phyloP scores from a whole-genome alignment of 306 rosid species.

The Malus sylvestris region DNA sequence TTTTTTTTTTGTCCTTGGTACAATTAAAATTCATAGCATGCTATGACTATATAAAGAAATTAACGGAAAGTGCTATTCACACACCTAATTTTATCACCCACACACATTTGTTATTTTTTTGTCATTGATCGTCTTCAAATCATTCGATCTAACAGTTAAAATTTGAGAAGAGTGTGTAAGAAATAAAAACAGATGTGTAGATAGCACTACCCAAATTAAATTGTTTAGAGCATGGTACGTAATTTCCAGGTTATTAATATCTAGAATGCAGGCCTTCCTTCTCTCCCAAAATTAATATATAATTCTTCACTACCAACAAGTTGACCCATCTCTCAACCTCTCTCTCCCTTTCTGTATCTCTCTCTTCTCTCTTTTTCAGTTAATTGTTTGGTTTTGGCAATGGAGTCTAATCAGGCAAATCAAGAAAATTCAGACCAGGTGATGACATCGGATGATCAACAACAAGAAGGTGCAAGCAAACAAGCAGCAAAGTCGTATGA shows the following conservation, averaged over 20 bases:
- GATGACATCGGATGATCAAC: constrained; percentile 20
- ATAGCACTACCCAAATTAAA: not conserved
- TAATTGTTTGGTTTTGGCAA: not conserved
- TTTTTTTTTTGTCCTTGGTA: constrained; percentile 29
- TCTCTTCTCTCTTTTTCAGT: not conserved
- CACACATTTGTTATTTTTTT: too few species aligned
- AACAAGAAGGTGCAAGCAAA: constrained; percentile 7
- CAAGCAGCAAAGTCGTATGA: constrained; percentile 43
- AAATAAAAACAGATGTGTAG: too few species aligned
- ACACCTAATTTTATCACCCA: too few species aligned
- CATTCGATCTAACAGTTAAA: too few species aligned
- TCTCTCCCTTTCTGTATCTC: not conserved
- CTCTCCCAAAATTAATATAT: constrained; percentile 3
- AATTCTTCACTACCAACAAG: constrained; percentile 5
- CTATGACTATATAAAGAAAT: not conserved
- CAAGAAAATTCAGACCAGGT: constrained; percentile 8
- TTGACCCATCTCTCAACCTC: constrained; percentile 6
- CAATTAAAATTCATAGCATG: constrained; percentile 22
- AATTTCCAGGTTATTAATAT: constrained; percentile 5
- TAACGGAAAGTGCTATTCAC: not conserved
- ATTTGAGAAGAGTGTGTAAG: too few species aligned
- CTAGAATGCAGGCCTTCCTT: constrained; percentile 15
- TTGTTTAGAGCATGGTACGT: not conserved
- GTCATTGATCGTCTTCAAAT: too few species aligned
- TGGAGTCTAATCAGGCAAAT: constrained; percentile 13